phyloP scores from a whole-genome alignment of 2,329 filamentous ascomycete genomes.

The Rosellinia necatrix region DNA sequence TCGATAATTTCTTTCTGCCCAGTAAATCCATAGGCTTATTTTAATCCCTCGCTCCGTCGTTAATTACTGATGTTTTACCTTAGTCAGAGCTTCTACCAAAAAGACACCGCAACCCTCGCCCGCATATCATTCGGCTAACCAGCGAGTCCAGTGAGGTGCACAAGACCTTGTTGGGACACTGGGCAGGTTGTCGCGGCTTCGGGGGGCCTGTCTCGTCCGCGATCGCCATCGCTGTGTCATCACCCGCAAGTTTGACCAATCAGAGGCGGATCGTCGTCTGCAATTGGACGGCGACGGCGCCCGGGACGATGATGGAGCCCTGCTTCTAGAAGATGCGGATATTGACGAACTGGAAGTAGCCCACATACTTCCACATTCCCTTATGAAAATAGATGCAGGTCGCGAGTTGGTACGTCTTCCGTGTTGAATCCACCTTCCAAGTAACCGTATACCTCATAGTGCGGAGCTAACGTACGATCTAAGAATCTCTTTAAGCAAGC shows the following conservation, averaged over 20 bases:
- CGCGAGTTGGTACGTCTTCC: conserved; percentile 9
- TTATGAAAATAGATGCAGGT: conserved; percentile 6
- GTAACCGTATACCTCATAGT: not conserved
- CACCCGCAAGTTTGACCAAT: conserved; percentile 30
- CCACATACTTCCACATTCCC: conserved; percentile 20
- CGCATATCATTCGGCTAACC: conserved; percentile 31
- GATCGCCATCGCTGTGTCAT: conserved; percentile 40
- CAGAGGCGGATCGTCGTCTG: conserved; percentile 24
- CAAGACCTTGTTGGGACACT: conserved; percentile 31
- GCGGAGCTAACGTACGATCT: conserved; percentile 8
- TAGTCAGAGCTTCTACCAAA: conserved; percentile 35
- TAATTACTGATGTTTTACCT: conserved; percentile 9
- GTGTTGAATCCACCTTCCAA: too few species aligned
- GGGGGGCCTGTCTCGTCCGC: conserved; percentile 35
- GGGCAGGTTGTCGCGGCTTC: conserved; percentile 34
- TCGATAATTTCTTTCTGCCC: conserved; percentile 37
- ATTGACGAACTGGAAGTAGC: conserved; percentile 8
- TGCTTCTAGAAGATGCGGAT: conserved; percentile 24
- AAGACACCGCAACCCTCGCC: conserved; percentile 37
- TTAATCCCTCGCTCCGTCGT: not conserved
- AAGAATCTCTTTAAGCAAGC: conserved; percentile 38
- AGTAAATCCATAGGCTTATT: conserved; percentile 19
- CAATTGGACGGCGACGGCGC: conserved; percentile 22
- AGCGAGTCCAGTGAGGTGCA: conserved; percentile 26
- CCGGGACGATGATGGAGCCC: conserved; percentile 35